phyloP scores from a whole-genome alignment of 2,329 filamentous ascomycete species.

The Alternaria infectoria region DNA sequence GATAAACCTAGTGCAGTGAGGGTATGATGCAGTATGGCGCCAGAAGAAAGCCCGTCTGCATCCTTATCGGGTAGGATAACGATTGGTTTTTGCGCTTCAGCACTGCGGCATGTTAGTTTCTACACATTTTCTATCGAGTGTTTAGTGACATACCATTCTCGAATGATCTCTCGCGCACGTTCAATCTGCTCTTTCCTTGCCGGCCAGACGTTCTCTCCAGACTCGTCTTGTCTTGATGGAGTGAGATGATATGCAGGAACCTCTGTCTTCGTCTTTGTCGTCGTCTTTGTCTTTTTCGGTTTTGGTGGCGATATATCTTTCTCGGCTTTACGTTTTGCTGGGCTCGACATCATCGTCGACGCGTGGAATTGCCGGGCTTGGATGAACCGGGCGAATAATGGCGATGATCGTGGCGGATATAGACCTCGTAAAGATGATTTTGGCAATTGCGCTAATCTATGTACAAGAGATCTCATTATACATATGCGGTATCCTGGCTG shows the following conservation, averaged over 20 bases:
- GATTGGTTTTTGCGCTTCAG: conserved; percentile 56
- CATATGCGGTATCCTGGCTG: too few species aligned
- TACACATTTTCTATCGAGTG: too few species aligned
- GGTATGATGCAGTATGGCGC: conserved; percentile 67
- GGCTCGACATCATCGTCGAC: conserved; percentile 26
- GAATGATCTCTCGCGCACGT: conserved; percentile 62
- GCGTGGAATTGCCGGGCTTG: conserved; percentile 13
- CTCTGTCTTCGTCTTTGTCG: conserved; percentile 25
- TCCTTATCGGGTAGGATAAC: conserved; percentile 73
- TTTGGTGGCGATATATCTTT: conserved; percentile 18
- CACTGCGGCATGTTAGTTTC: conserved; percentile 49
- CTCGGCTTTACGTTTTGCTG: conserved; percentile 40
- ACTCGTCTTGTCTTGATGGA: conserved; percentile 31
- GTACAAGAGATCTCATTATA: conserved; percentile 1
- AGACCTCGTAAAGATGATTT: background rate
- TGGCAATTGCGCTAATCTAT: background rate
- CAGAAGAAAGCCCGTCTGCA: conserved; percentile 70
- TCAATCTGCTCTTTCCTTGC: conserved; percentile 63
- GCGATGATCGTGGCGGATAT: background rate
- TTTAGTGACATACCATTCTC: conserved; percentile 57
- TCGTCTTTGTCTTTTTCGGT: conserved; percentile 36
- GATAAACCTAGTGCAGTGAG: conserved; percentile 65
- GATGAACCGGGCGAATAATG: background rate
- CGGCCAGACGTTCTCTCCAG: conserved; percentile 65
- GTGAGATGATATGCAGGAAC: conserved; percentile 43